phyloP scores from a whole-genome alignment of 2,329 filamentous ascomycete genomes.

The Myriangium duriaei region DNA sequence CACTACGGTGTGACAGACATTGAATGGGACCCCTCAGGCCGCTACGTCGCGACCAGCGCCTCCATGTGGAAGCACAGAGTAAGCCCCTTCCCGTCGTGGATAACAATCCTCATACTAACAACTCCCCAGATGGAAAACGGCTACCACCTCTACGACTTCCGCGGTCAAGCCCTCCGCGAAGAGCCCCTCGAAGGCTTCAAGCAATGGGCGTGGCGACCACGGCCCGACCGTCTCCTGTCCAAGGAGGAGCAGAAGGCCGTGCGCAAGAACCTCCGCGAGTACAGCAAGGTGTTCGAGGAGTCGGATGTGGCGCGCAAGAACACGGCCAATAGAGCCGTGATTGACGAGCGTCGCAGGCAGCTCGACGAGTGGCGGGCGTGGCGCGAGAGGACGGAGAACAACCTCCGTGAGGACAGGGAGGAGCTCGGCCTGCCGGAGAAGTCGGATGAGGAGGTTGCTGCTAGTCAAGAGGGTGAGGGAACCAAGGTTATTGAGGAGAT shows the following conservation, averaged over 20 bases:
- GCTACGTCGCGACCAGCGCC: conserved; percentile 86
- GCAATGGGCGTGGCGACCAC: conserved; percentile 89
- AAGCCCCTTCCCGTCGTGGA: conserved; percentile 31
- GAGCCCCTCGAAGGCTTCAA: conserved; percentile 95
- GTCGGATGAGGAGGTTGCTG: conserved; percentile 48
- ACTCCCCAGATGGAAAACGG: conserved; percentile 83
- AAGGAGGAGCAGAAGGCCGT: conserved; percentile 97
- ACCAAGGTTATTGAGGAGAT: conserved; percentile 55
- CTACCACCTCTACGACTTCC: conserved; percentile 97
- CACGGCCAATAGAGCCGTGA: conserved; percentile 84
- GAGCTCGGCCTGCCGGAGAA: conserved; percentile 54
- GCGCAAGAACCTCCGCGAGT: conserved; percentile 96
- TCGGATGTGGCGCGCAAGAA: conserved; percentile 88
- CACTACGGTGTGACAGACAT: conserved; percentile 97
- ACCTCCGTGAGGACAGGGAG: conserved; percentile 59
- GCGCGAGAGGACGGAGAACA: conserved; percentile 59
- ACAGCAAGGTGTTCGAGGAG: conserved; percentile 88
- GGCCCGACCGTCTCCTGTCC: conserved; percentile 76
- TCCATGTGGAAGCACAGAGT: conserved; percentile 93
- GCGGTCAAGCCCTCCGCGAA: conserved; percentile 76
- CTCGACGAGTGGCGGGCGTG: conserved; percentile 85
- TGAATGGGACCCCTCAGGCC: conserved; percentile 94
- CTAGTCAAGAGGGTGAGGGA: conserved; percentile 39
- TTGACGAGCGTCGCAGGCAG: conserved; percentile 70
- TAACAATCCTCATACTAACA: conserved; percentile 10